Evolutionary conservation across 768 basidiomycete species (phyloP), one percentile per base, ranked within the genome.

Genomic region (Trichaptum fuscoviolaceum): DNA sequence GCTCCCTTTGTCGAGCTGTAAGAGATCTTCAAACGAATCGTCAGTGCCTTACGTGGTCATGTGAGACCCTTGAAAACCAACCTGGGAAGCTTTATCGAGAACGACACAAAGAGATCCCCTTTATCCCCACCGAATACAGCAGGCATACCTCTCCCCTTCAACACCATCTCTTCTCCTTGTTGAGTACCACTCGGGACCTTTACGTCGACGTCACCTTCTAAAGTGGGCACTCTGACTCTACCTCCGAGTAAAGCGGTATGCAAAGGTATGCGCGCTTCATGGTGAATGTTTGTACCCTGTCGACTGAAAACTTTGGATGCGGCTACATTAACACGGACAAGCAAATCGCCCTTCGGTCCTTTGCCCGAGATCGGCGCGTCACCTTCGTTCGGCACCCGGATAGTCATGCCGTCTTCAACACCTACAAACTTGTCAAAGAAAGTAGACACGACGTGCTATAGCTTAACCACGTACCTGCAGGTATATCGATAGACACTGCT

Each of bases 201-300:
- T 58, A 99, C 93, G 66, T 98, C 95, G 0, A 98, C 95, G 59
- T 97, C 93, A 26, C 96, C 94, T 68, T 99, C 96, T 23, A 99
- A 81, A 58, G 97, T 99, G 26, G 95, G 95, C 27, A 99, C 92
- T 34, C 94, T 86, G 59, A 95, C 90, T 71, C 87, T 86, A 34
- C 96, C 97, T 20, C 97, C 97, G n/a, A 99, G 83, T 60, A 99
- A 80, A 9, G 97, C 97, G 8, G 84, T 85, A 74, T 99, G 93
- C 71, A 99, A 81, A 24, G 97, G 96, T 68, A 99, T 91, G 64
- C 87, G 87, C 26, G 91, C 91, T 71, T 92, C 87, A 74, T 98
- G 92, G 77, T 96, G 91, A 25, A 99, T 79, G 76, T 96, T 94
- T 64, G 87, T 82, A 23, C 97, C 97, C 77, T 99, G 97, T 66